Percentiles rank a stretch among this genome's conserved stretches.
phyloP scores from a whole-genome alignment of 2,329 filamentous ascomycete species.

The Microsporum ferrugineum region DNA sequence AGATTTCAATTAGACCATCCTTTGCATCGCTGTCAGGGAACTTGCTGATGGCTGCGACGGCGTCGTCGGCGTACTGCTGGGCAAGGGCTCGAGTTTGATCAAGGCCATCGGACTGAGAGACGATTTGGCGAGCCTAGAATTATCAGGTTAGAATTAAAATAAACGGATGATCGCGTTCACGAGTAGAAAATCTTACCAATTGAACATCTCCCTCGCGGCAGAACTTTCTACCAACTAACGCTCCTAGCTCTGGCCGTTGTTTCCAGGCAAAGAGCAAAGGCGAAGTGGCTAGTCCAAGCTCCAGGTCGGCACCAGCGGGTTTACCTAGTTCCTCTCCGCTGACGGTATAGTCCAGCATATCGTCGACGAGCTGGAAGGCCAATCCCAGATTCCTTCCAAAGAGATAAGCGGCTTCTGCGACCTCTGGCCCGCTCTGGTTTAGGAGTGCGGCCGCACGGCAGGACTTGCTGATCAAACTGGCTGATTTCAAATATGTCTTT shows the following conservation, averaged over 20 bases:
- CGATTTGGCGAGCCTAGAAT: slow-evolving; percentile 68
- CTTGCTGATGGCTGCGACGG: slow-evolving; percentile 65
- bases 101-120: slow-evolving; percentile 71
- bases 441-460: slow-evolving; percentile 82
- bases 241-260: slow-evolving; percentile 69
- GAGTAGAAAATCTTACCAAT: slow-evolving; percentile 47
- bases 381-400: slow-evolving; percentile 91
- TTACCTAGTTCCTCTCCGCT: slow-evolving; percentile 79
- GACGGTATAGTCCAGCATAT: slow-evolving; percentile 93
- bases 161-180: background rate
- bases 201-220: slow-evolving; percentile 69
- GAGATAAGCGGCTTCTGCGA: slow-evolving; percentile 79
- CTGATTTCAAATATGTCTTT: slow-evolving; percentile 97
- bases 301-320: slow-evolving; percentile 84
- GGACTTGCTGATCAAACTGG: slow-evolving; percentile 89
- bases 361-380: slow-evolving; percentile 94
- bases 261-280: slow-evolving; percentile 95
- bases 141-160: background rate
- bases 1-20: slow-evolving; percentile 84
- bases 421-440: slow-evolving; percentile 61
- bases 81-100: slow-evolving; percentile 85
- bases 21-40: slow-evolving; percentile 96
- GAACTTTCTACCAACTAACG: slow-evolving; percentile 87
- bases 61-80: slow-evolving; percentile 80
- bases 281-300: slow-evolving; percentile 85